A percentile compares a stretch with the other conserved stretches of the same genome.
These are phyloP conservation scores for Cronartium ribicola DNA, from an alignment of 1,284 basidiomycete genomes.

Conservation along the genomic window DNA sequence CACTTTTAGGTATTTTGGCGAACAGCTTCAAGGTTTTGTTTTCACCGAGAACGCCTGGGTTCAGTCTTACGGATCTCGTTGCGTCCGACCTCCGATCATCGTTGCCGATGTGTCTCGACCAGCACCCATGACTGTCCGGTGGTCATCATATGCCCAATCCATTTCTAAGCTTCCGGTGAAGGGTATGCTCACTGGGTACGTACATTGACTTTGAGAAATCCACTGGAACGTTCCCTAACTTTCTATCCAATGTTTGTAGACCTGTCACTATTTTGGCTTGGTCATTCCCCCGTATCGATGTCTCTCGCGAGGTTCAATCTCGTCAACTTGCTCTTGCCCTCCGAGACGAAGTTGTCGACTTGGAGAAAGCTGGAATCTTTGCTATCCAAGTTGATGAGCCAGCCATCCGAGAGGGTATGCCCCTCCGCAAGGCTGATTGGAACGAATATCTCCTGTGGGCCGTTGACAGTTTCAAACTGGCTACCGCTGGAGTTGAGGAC, in stretches of 20 bases:
- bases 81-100: constrained; percentile 97
- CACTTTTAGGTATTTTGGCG: constrained; percentile 85
- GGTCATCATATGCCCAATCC: constrained; percentile 96
- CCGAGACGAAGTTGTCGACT: constrained; percentile 95
- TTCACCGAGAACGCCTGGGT: constrained; percentile 99
- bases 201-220: background rate
- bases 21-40: constrained; percentile 90
- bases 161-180: constrained; percentile 94
- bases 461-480: constrained; percentile 92
- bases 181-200: constrained; percentile 66
- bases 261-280: constrained; percentile 82
- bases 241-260: constrained; percentile 12
- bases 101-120: constrained; percentile 97
- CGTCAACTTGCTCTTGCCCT: constrained; percentile 97
- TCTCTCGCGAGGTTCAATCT: constrained; percentile 92
- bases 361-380: constrained; percentile 93
- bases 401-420: constrained; percentile 95
- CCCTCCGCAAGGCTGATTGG: constrained; percentile 91
- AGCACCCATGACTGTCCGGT: constrained; percentile 89
- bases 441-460: constrained; percentile 92
- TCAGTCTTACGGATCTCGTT: constrained; percentile 89
- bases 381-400: constrained; percentile 99
- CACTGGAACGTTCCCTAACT: background rate
- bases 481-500: constrained; percentile 88
- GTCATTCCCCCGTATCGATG: constrained; percentile 99